Conservation (phyloP, 192 early-diverging fungal genomes). For the Lunasporangiospora selenospora region DNA sequence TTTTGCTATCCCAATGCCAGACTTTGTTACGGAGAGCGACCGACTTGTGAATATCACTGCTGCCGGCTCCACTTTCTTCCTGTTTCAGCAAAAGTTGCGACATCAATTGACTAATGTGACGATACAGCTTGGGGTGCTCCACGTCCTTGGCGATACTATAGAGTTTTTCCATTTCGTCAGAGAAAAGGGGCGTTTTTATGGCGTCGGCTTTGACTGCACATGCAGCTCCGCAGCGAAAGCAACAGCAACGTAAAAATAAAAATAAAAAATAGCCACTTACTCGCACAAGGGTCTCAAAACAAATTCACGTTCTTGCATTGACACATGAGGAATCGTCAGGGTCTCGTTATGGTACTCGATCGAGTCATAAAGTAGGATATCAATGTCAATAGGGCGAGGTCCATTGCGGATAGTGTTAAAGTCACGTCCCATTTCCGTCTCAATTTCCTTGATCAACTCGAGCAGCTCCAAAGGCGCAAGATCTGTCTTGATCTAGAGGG, state of each 20-base stretch:
- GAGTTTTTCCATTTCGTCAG: too few species aligned
- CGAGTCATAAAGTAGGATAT: conserved; percentile 94
- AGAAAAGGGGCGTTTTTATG: too few species aligned
- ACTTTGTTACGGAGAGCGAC: conserved; percentile 53
- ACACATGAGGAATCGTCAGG: conserved; percentile 89
- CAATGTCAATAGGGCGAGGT: conserved; percentile 93
- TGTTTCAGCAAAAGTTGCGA: conserved; percentile 59
- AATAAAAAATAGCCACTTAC: conserved; percentile 52
- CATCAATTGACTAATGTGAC: conserved; percentile 75
- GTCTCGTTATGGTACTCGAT: conserved; percentile 64
- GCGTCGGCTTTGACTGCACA: too few species aligned
- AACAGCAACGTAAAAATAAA: background rate
- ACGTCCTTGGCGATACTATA: conserved; percentile 84
- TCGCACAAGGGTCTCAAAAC: conserved; percentile 94
- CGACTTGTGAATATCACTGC: conserved; percentile 59
- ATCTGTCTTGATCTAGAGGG: conserved; percentile 69
- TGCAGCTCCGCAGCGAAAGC: too few species aligned
- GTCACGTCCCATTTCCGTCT: conserved; percentile 79
- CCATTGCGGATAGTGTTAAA: conserved; percentile 73
- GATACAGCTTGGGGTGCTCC: conserved; percentile 88
- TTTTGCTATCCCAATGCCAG: conserved; percentile 71
- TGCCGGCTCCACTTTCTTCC: conserved; percentile 38
- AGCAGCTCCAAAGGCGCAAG: conserved; percentile 79
- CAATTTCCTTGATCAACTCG: conserved; percentile 82
- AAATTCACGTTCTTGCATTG: conserved; percentile 93